Percentiles rank a stretch among this genome's conserved stretches.
Conservation (phyloP, 805 yeast genomes). For the Saccharomycopsis guyanensis region DNA sequence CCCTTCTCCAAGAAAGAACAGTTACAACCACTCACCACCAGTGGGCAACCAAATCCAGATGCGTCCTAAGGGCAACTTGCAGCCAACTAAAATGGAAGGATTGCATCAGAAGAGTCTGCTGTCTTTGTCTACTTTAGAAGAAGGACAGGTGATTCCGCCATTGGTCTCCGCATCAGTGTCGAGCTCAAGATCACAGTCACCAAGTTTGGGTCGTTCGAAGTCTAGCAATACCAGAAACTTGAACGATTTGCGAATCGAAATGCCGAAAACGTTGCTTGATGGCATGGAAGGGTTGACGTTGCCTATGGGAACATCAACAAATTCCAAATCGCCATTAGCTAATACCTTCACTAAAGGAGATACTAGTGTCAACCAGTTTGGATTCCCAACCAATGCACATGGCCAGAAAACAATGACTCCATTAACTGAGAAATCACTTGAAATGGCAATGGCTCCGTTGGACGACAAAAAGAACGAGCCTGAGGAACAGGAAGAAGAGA, state of each 20-base stretch:
- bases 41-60: background rate
- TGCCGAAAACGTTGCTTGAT: slow-evolving; percentile 22
- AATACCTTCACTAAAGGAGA: slow-evolving; percentile 22
- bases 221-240: slow-evolving; percentile 9
- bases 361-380: slow-evolving; percentile 55
- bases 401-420: slow-evolving; percentile 74
- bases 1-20: slow-evolving; percentile 10
- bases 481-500: slow-evolving; percentile 1
- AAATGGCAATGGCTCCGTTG: slow-evolving; percentile 18
- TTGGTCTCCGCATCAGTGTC: slow-evolving; percentile 1
- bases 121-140: slow-evolving; percentile 6
- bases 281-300: background rate
- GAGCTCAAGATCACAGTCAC: slow-evolving; percentile 20
- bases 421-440: slow-evolving; percentile 48
- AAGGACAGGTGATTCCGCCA: slow-evolving; percentile 7
- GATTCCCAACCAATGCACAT: slow-evolving; percentile 41
- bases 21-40: slow-evolving; percentile 5
- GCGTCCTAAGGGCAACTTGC: background rate
- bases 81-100: slow-evolving; percentile 23
- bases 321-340: slow-evolving; percentile 31
- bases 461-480: slow-evolving; percentile 8
- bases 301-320: slow-evolving; percentile 20
- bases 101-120: slow-evolving; percentile 6
- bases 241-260: slow-evolving; percentile 23
- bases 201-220: slow-evolving; percentile 9